Conservation (phyloP, 2,329 filamentous ascomycete genomes). For the Xylaria sp. region DNA sequence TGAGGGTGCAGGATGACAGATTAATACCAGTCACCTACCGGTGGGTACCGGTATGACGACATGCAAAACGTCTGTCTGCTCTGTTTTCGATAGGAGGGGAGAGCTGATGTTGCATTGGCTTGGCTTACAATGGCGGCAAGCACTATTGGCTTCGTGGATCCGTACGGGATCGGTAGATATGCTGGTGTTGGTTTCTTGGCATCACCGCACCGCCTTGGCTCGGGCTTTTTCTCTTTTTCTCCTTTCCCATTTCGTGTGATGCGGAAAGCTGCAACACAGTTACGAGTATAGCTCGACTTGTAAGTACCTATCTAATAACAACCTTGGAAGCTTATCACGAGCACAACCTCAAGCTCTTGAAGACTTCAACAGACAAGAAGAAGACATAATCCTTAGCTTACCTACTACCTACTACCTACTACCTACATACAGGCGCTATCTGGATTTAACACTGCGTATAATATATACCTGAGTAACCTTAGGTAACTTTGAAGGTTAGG, state of each 20-base stretch:
- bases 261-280: background rate
- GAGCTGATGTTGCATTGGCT: slow-evolving; percentile 20
- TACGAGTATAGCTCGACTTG: no score
- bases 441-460: no score
- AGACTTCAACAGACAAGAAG: background rate
- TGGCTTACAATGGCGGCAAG: slow-evolving; percentile 5
- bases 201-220: background rate
- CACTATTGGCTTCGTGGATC: slow-evolving; percentile 10
- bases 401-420: no score
- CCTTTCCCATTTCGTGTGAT: background rate
- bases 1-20: slow-evolving; percentile 2
- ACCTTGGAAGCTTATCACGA: background rate
- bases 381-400: background rate
- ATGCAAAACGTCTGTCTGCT: slow-evolving; percentile 11
- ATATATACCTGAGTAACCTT: background rate
- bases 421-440: background rate
- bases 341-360: background rate
- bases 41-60: slow-evolving; percentile 22
- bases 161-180: background rate
- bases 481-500: background rate
- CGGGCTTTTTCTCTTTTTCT: background rate
- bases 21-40: background rate
- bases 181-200: slow-evolving; percentile 7
- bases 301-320: background rate
- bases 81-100: slow-evolving; percentile 3